A percentile compares a stretch with the other conserved stretches of the same genome.
These are phyloP conservation scores for Debaryomyces robertsiae DNA, from an alignment of 1,139 yeast species.

Conservation along the genomic window DNA sequence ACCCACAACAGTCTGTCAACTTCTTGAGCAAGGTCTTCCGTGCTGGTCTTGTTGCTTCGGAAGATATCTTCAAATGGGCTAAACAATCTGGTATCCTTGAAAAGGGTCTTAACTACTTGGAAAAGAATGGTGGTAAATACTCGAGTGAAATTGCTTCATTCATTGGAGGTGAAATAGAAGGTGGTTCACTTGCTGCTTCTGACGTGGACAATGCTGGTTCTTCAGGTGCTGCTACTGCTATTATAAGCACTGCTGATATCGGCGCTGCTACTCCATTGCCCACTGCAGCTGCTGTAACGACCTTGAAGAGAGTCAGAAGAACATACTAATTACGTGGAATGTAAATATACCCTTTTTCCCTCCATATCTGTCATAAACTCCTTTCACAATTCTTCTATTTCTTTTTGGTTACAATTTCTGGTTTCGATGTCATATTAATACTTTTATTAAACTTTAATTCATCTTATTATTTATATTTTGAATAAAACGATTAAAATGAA, in stretches of 20 bases:
- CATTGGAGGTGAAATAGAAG: slow-evolving; percentile 24
- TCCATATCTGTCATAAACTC: slow-evolving; percentile 5
- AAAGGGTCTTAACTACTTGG: slow-evolving; percentile 33
- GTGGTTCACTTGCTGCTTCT: slow-evolving; percentile 28
- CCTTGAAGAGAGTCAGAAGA: slow-evolving; percentile 24
- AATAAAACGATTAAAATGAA: slow-evolving; percentile 4
- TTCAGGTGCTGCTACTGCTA: slow-evolving; percentile 20
- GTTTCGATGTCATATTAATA: slow-evolving; percentile 7
- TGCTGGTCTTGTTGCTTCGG: slow-evolving; percentile 37
- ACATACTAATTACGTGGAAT: slow-evolving; percentile 18
- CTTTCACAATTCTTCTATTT: slow-evolving; percentile 5
- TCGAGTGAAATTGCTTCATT: slow-evolving; percentile 31
- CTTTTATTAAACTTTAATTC: slow-evolving; percentile 6
- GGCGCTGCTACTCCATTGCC: slow-evolving; percentile 16
- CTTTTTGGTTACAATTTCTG: slow-evolving; percentile 7
- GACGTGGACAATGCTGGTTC: slow-evolving; percentile 32
- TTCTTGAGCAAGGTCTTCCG: slow-evolving; percentile 39
- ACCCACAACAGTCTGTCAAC: slow-evolving; percentile 39
- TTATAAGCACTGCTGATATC: slow-evolving; percentile 12
- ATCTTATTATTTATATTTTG: slow-evolving; percentile 7
- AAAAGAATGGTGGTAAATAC: slow-evolving; percentile 34
- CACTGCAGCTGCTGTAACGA: slow-evolving; percentile 18
- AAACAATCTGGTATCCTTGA: slow-evolving; percentile 41
- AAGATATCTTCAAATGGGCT: slow-evolving; percentile 44
- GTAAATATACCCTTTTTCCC: slow-evolving; percentile 3